These are phyloP conservation scores for Lepidium africanum DNA, from an alignment of 345 rosid genomes.

Conservation along the genomic window DNA sequence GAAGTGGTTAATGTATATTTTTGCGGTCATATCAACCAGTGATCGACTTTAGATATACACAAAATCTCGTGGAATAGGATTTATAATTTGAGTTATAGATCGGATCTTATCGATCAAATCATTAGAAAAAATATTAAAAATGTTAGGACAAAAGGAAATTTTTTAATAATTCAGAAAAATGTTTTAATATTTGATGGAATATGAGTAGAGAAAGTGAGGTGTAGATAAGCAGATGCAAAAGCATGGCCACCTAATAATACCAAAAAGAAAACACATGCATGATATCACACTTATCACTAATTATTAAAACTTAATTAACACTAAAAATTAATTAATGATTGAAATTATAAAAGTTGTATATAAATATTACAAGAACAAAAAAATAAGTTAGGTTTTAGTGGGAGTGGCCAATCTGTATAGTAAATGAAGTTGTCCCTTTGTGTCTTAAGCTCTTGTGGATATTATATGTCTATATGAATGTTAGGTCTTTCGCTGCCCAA, in stretches of 20 bases:
- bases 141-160: not conserved
- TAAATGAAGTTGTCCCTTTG: slow-evolving; percentile 14
- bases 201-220: slow-evolving; percentile 23
- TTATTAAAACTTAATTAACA: slow-evolving; percentile 14
- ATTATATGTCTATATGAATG: not conserved
- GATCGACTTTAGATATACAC: too few species aligned
- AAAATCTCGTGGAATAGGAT: too few species aligned
- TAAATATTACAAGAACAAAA: slow-evolving; percentile 7
- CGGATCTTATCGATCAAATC: too few species aligned
- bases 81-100: too few species aligned
- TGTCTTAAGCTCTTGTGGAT: slow-evolving; percentile 13
- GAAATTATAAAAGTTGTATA: not conserved
- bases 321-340: not conserved
- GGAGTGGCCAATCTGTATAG: slow-evolving; percentile 26
- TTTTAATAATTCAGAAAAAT: not conserved
- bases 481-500: slow-evolving; percentile 6
- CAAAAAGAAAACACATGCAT: slow-evolving; percentile 29
- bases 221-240: slow-evolving; percentile 26
- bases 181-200: not conserved
- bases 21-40: too few species aligned
- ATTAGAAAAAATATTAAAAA: not conserved
- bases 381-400: slow-evolving; percentile 23
- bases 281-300: slow-evolving; percentile 24
- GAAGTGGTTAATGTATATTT: too few species aligned
- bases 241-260: slow-evolving; percentile 31